Evolutionary conservation across 192 early-diverging fungal genomes (phyloP), one percentile per base, ranked within the genome.

Genomic region (Linnemannia exigua): DNA sequence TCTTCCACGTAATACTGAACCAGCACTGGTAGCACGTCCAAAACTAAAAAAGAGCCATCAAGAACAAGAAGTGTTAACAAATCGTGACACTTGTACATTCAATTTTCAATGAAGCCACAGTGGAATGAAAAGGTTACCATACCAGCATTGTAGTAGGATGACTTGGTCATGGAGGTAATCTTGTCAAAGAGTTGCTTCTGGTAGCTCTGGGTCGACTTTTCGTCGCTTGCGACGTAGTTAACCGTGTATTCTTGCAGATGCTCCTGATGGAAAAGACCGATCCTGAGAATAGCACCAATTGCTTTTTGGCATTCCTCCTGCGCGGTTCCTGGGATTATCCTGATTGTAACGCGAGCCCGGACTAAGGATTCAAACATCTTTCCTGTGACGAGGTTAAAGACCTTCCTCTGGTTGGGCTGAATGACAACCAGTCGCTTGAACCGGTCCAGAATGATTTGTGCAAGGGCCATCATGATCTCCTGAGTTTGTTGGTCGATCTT

Each of bases 171-270:
- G 25, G 69, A 20, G 1, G 77, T 54, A 47, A 80, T 76, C 14
- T 86, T 74, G 15, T 86, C 84, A 69, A 86, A 86, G 33, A 86
- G 84, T 19, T 80, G 84, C 28, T 86, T 86, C 25, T 86, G 84
- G 44, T 86, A 86, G n/a, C 84, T 86, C 19, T 86, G 84, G 28
- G 79, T 66, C 37, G 74, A 76, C 33, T 76, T 86, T 15, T 79
- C 84, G n/a, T 79, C 78, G 16, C 74, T 69, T 73, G 58, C 58
- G 17, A 46, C 25, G 35, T 86, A 86, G 63, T 78, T 78, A 12
- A 78, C 74, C 0, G 84, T 86, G 33, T 86, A 86, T 33, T 86
- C 84, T 6, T 80, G 84, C 46, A 86, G 66, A 77, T 86, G 84
- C 37, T 86, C 84, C 25, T 80, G 77, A n/a, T 86, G 84, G 37